Evolutionary conservation across 257 asterid species (phyloP).

Genomic region (Nicotiana benthamiana): DNA sequence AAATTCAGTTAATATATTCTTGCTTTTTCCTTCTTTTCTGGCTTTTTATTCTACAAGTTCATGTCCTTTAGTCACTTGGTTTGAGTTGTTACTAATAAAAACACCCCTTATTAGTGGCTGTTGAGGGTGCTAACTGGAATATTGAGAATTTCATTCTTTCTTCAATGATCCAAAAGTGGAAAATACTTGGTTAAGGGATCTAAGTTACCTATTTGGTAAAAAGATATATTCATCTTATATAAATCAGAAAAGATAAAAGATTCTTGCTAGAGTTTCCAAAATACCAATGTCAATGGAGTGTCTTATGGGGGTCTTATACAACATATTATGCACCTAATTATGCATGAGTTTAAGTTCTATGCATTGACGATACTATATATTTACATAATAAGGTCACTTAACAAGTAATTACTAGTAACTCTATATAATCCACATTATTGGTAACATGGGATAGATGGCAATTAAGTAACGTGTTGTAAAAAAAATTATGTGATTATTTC

Average conservation of each 20-base stretch:
- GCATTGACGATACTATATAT: no score
- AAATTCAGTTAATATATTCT: neutral
- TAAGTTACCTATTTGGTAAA: constrained; percentile 1
- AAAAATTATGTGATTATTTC: no score
- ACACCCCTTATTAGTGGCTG: neutral
- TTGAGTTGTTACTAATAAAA: neutral
- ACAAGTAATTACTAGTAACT: no score
- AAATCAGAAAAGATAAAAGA: neutral
- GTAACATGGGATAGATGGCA: no score
- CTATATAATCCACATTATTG: no score
- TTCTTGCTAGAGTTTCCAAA: neutral
- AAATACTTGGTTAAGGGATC: neutral
- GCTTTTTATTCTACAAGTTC: constrained; percentile 2
- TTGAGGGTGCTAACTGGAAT: neutral
- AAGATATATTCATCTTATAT: neutral
- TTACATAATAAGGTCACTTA: no score
- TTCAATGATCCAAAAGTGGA: constrained; percentile 2
- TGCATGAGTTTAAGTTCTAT: no score
- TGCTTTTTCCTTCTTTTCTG: neutral
- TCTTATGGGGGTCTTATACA: neutral
- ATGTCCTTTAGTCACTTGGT: neutral
- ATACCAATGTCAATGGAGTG: constrained; percentile 1
- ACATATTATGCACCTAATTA: neutral
- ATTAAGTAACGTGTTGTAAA: no score
- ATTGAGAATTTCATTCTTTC: neutral